phyloP scores from a whole-genome alignment of 805 yeast species.

The Zygoascus biomembranicola region DNA sequence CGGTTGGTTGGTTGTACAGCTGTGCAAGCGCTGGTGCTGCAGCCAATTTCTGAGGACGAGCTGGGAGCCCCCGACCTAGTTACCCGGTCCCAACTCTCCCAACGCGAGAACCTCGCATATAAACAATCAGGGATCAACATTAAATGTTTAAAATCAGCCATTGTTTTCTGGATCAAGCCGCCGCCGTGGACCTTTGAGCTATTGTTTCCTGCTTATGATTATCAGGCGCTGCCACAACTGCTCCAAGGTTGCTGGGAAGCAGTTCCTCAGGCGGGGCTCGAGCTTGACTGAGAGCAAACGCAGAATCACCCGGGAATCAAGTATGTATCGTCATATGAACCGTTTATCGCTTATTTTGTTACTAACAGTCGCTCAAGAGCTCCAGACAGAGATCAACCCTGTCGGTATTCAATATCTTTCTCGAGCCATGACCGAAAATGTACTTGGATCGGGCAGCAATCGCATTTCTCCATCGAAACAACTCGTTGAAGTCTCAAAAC shows the following conservation, averaged over 20 bases:
- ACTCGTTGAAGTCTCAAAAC: slow-evolving; percentile 46
- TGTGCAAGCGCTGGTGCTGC: background rate
- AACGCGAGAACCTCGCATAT: background rate
- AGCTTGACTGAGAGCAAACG: background rate
- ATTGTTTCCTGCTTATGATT: no score
- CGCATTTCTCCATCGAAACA: slow-evolving; percentile 24
- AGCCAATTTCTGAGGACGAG: background rate
- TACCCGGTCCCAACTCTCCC: background rate
- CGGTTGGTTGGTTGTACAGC: background rate
- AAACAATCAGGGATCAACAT: background rate
- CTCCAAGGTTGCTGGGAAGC: no score
- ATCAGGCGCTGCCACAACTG: no score
- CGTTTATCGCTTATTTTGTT: background rate
- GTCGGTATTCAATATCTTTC: slow-evolving; percentile 27
- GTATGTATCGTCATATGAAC: background rate
- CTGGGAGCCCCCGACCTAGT: background rate
- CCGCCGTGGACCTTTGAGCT: background rate
- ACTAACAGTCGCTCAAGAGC: background rate
- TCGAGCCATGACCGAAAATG: slow-evolving; percentile 13
- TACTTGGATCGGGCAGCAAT: slow-evolving; percentile 15
- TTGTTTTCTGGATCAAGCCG: background rate
- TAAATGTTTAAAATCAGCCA: background rate
- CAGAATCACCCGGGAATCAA: background rate
- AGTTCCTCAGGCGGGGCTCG: background rate
- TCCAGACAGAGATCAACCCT: slow-evolving; percentile 16